These are phyloP conservation scores for Umbelopsis vinacea DNA, from an alignment of 192 early-diverging fungal genomes.

Conservation along the genomic window DNA sequence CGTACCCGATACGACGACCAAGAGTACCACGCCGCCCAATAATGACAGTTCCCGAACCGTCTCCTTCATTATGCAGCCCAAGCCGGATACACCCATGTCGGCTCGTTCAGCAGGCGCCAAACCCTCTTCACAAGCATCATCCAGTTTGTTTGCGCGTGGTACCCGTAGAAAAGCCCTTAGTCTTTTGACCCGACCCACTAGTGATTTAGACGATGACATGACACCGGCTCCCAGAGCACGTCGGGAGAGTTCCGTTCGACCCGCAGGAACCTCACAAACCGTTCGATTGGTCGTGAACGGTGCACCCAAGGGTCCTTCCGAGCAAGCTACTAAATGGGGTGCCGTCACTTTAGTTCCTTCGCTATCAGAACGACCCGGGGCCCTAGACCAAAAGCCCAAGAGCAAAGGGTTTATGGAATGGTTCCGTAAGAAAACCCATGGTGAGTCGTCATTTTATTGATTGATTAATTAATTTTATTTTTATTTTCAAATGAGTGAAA, in stretches of 20 bases:
- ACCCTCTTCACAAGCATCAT: not conserved
- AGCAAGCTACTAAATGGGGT: not conserved
- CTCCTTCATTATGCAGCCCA: not conserved
- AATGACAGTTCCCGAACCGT: conserved; percentile 11
- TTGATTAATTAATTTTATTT: no score
- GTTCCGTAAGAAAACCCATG: conserved; percentile 66
- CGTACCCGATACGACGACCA: not conserved
- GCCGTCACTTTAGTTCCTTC: conserved; percentile 7
- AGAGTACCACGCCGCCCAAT: not conserved
- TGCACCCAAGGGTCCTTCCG: not conserved
- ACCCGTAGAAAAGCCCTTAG: conserved; percentile 40
- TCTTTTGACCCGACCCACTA: conserved; percentile 28
- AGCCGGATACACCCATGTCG: not conserved
- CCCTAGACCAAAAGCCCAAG: conserved; percentile 20
- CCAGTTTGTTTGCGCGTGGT: conserved; percentile 24
- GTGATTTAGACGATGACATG: not conserved
- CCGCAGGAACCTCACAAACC: not conserved
- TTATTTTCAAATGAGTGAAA: not conserved
- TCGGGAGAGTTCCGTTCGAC: not conserved
- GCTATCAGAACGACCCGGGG: conserved; percentile 14
- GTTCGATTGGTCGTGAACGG: not conserved
- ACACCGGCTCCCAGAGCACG: not conserved
- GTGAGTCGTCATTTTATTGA: conserved; percentile 34
- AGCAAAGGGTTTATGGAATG: conserved; percentile 77
- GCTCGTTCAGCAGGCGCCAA: not conserved